Percentiles rank a stretch among this genome's conserved stretches.
These are phyloP conservation scores for Diaporthe aspalathi DNA, from an alignment of 2,329 filamentous ascomycete genomes.

Conservation along the genomic window DNA sequence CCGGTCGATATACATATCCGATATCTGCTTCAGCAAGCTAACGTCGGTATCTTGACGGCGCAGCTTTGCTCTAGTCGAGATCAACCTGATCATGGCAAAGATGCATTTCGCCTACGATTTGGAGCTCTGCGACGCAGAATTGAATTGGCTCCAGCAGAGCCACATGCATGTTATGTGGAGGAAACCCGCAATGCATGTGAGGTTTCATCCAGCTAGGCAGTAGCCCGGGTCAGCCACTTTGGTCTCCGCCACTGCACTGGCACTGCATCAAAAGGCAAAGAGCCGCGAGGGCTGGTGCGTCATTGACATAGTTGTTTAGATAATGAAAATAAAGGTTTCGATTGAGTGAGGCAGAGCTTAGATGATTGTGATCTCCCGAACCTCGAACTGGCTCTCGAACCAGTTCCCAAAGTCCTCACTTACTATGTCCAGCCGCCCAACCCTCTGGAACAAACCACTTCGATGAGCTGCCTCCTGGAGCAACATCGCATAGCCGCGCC, in stretches of 20 bases:
- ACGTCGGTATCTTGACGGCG: not conserved
- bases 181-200: constrained; percentile 5
- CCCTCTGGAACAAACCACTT: not conserved
- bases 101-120: constrained; percentile 20
- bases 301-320: too few species aligned
- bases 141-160: constrained; percentile 25
- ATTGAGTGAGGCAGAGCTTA: not conserved
- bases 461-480: not conserved
- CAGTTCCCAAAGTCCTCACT: not conserved
- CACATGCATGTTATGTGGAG: constrained; percentile 23
- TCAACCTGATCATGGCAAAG: constrained; percentile 26
- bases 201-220: not conserved
- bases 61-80: constrained; percentile 22
- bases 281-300: too few species aligned
- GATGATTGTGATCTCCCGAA: not conserved
- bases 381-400: not conserved
- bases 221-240: not conserved
- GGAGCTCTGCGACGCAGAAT: not conserved
- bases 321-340: not conserved
- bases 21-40: not conserved
- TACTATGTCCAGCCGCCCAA: not conserved
- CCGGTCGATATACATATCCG: rapidly evolving
- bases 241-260: too few species aligned
- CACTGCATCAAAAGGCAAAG: too few species aligned
- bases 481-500: not conserved